Conservation (phyloP, 2,329 filamentous ascomycete species). For the Bipolaris victoriae region DNA sequence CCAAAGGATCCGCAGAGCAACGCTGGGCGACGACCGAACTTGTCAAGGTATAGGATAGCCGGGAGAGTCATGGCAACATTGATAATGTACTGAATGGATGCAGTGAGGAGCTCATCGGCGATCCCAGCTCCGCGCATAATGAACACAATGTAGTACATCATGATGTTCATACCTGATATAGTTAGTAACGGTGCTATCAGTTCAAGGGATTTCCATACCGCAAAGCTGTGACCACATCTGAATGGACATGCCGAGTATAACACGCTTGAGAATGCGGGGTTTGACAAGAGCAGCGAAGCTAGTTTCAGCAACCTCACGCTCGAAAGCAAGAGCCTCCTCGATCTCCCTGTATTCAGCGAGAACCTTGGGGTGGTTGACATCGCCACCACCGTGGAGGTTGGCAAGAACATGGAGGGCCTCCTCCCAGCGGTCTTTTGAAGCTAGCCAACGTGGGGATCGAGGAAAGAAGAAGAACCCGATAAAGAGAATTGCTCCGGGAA, state of each 20-base stretch:
- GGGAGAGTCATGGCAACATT: conserved; percentile 66
- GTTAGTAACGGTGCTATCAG: not conserved
- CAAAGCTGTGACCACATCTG: conserved; percentile 67
- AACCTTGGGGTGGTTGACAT: conserved; percentile 64
- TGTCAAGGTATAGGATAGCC: conserved; percentile 66
- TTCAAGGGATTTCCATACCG: conserved; percentile 61
- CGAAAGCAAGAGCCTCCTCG: conserved; percentile 60
- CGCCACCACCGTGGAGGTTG: conserved; percentile 63
- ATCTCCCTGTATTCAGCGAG: conserved; percentile 69
- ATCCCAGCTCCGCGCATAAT: conserved; percentile 66
- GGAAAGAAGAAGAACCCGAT: conserved; percentile 52
- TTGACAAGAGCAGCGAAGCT: conserved; percentile 59
- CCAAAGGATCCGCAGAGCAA: conserved; percentile 63
- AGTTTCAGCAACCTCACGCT: conserved; percentile 59
- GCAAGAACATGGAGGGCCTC: conserved; percentile 64
- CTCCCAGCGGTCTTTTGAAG: conserved; percentile 70
- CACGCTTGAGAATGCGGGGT: conserved; percentile 62
- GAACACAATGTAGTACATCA: conserved; percentile 60
- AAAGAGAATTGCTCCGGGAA: conserved; percentile 50
- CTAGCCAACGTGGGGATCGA: conserved; percentile 71
- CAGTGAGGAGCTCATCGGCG: conserved; percentile 62
- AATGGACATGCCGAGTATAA: conserved; percentile 63
- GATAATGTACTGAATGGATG: conserved; percentile 69
- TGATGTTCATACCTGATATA: conserved; percentile 1
- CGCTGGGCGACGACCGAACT: conserved; percentile 62